These are phyloP conservation scores for Cinnamomum chago DNA, from an alignment of 164 flowering plant genomes.

Conservation along the genomic window DNA sequence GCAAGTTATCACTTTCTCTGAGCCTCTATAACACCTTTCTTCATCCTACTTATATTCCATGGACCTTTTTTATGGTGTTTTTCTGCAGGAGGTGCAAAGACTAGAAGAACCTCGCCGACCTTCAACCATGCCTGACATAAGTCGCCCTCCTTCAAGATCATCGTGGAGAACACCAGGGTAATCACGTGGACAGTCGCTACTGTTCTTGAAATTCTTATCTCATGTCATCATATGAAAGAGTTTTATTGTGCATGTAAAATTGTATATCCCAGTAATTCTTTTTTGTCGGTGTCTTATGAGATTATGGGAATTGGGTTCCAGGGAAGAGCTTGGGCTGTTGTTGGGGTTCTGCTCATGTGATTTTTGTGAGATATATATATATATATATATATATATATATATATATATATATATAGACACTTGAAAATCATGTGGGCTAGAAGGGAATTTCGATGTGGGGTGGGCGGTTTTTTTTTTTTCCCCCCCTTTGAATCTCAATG, in stretches of 20 bases:
- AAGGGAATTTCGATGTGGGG: not conserved
- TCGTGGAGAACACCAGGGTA: conserved; percentile 52
- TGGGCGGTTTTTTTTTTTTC: too few species aligned
- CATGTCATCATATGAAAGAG: not conserved
- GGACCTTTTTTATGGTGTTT: not conserved
- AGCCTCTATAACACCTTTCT: too few species aligned
- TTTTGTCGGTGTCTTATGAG: not conserved
- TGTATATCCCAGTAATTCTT: not conserved
- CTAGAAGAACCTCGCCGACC: not conserved
- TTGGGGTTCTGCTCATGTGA: conserved; percentile 1
- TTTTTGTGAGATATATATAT: not conserved
- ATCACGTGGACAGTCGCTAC: not conserved
- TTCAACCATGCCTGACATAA: not conserved
- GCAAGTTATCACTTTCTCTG: too few species aligned
- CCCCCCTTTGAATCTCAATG: too few species aligned
- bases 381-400: too few species aligned
- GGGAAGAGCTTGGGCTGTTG: not conserved
- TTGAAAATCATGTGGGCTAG: conserved; percentile 8
- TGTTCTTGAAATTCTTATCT: not conserved
- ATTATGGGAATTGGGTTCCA: not conserved
- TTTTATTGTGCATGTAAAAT: not conserved
- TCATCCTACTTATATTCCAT: too few species aligned
- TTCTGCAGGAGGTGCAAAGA: conserved; percentile 21
- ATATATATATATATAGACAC: too few species aligned
- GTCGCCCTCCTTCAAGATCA: conserved; percentile 49